Base-by-base conservation (phyloP, 352 stramenopile genomes). In the Phytophthora brassicae region DNA sequence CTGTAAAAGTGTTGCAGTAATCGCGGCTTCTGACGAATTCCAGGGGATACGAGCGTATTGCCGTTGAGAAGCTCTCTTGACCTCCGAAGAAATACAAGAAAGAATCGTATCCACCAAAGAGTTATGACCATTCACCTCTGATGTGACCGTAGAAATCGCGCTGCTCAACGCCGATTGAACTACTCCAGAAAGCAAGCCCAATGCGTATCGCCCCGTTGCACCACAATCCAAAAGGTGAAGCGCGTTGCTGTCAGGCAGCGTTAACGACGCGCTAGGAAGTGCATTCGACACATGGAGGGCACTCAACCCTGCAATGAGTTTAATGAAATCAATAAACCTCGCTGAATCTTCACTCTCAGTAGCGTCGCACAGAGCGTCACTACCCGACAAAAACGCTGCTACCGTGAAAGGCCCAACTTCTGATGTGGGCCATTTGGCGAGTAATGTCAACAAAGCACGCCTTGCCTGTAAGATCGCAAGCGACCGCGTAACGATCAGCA, bases 41-140 rank as follows among this genome's bases (percentile, higher is more conserved):
- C 89, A 97, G 17, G 86, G 84, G 26, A 97, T 82, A 16, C 82
- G 76, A 19, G 87, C 78, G 53, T 95, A 97, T 46, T 87, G 75
- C 16, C 87, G 86, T 55, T 87, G 72, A 14, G 85, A 91, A 22
- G 84, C 81, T 29, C 67, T 74, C 45, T 74, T 79, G 4, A 96
- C 79, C 67, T 94, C 84, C 1, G 64, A 70, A 0, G 60, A 80
- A 48, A 94, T 84, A 36, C 74, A 82, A 11, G 70, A 62, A 19
- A 94, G 48, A 38, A 93, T 74, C 7, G 78, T 77, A 50, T 72
- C 57, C 17, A 92, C 60, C 2, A 94, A 45, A 17, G 77, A 38
- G 57, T 79, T 66, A 49, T 42, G 59, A 29, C 75, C 43, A 58
- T 51, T 35, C 13, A 23, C 16, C 31, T 62, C 54, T 33, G 59